Evolutionary conservation across 2,329 filamentous ascomycete species (phyloP).

Genomic region (Fusarium circinatum): DNA sequence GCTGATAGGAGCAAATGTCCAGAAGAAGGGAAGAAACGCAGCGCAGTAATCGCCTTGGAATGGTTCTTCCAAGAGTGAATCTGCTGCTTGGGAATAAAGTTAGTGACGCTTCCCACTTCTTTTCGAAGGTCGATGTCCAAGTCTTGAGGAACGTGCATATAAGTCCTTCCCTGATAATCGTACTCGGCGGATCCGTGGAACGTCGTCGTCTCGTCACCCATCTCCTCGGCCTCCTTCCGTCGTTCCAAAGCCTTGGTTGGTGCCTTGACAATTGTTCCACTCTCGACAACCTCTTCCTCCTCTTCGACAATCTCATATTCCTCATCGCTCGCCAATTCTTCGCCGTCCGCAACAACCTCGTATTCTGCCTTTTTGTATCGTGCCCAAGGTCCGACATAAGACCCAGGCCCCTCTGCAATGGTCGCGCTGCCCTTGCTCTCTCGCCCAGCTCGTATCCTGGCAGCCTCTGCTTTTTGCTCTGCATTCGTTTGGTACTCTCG

Average conservation of each 20-base stretch:
- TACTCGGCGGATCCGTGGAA: constrained; percentile 86
- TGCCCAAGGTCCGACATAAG: constrained; percentile 96
- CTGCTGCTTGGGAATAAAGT: constrained; percentile 94
- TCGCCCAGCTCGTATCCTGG: constrained; percentile 74
- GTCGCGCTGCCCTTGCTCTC: constrained; percentile 87
- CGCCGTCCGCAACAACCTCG: constrained; percentile 78
- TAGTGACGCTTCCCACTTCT: constrained; percentile 81
- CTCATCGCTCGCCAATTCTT: constrained; percentile 80
- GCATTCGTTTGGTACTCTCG: constrained; percentile 64
- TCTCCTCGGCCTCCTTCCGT: constrained; percentile 67
- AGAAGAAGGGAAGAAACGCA: constrained; percentile 89
- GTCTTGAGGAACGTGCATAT: constrained; percentile 97
- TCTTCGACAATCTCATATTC: constrained; percentile 82
- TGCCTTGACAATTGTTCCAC: constrained; percentile 69
- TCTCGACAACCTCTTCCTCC: constrained; percentile 74
- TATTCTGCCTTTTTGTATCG: constrained; percentile 79
- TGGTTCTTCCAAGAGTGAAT: constrained; percentile 90
- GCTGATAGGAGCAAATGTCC: constrained; percentile 90
- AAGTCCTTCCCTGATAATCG: constrained; percentile 95
- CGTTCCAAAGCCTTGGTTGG: constrained; percentile 64
- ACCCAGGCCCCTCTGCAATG: constrained; percentile 84
- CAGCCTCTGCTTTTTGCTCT: constrained; percentile 76
- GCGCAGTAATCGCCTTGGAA: constrained; percentile 83
- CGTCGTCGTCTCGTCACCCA: constrained; percentile 80
- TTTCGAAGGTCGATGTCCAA: constrained; percentile 86